Base-by-base conservation (phyloP, 768 basidiomycete genomes). In the Rhizopogon sp. region DNA sequence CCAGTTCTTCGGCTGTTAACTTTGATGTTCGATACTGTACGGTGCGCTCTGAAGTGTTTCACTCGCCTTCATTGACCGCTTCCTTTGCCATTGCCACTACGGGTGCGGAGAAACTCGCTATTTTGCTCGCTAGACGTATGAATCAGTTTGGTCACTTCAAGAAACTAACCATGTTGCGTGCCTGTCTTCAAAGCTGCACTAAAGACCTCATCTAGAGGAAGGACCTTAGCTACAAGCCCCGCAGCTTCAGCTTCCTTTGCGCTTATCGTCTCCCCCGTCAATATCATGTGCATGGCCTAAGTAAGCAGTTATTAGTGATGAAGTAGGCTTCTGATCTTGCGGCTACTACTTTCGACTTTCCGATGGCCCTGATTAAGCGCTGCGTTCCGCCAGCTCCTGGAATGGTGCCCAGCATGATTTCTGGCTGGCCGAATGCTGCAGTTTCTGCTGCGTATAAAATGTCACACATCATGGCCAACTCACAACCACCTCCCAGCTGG, bases 401-500 rank as follows among this genome's bases (percentile, higher is more conserved):
- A 65, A 98, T 95, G 54, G 91, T 87, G 52, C 94, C 95, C 39
- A 97, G 80, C 63, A 89, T 94, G 72, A 98, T 92, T 69, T 98
- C 96, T 11, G 96, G 96, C 66, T 96, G 95, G 16, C 93, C 93
- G 66, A 98, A 98, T 56, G 84, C 82, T 11, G 96, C 94, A 22
- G 79, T 88, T 2, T 89, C 85, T 7, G 91, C 87, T 10, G 90
- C 92, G 55, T 95, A 83, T 65, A 97, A 83, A 69, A 97, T 91
- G 70, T 98, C 95, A 70, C 91, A 93, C 89, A 93, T 93, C 64
- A 98, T 77, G 0, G 95, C 95, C 35, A 98, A 84, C 71, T 98
- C 96, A 67, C 95, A 97, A 16, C 96, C 96, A 40, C 95, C 96
- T 5, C 96, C 96, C 57, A 98, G 85, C 94, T 97, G 60, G n/a